Percentiles rank a stretch among this genome's conserved stretches.
These are phyloP conservation scores for Solanum phureja DNA, from an alignment of 257 asterid genomes.

Conservation along the genomic window DNA sequence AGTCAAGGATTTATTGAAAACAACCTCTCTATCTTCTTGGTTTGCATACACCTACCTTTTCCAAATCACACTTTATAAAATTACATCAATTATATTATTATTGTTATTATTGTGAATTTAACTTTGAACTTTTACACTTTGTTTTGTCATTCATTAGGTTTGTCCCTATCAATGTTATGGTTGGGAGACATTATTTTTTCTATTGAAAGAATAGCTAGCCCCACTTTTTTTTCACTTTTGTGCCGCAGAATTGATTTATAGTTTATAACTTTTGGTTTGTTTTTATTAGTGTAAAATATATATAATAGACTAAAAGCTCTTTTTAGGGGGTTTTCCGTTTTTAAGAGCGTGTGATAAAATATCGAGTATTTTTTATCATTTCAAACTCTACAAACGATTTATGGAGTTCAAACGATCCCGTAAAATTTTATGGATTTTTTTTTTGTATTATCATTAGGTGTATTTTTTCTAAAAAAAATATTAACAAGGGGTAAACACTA, in stretches of 20 bases:
- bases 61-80: background rate
- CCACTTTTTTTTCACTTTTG: background rate
- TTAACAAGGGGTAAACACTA: background rate
- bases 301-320: background rate
- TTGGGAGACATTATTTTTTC: background rate
- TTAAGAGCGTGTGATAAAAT: background rate
- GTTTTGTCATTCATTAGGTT: background rate
- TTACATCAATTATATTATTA: no score
- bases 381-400: no score
- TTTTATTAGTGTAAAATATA: background rate
- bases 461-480: no score
- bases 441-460: background rate
- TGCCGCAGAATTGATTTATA: background rate
- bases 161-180: background rate
- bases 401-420: background rate
- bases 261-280: background rate
- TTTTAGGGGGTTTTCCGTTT: fast-evolving
- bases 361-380: background rate
- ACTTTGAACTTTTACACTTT: background rate
- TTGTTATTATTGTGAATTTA: background rate
- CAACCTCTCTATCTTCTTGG: background rate
- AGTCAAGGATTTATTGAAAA: no score
- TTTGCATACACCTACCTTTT: no score
- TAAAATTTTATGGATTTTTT: no score
- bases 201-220: background rate